phyloP scores from a whole-genome alignment of 2,329 filamentous ascomycete genomes.

The Chaetomiaceae sp. region DNA sequence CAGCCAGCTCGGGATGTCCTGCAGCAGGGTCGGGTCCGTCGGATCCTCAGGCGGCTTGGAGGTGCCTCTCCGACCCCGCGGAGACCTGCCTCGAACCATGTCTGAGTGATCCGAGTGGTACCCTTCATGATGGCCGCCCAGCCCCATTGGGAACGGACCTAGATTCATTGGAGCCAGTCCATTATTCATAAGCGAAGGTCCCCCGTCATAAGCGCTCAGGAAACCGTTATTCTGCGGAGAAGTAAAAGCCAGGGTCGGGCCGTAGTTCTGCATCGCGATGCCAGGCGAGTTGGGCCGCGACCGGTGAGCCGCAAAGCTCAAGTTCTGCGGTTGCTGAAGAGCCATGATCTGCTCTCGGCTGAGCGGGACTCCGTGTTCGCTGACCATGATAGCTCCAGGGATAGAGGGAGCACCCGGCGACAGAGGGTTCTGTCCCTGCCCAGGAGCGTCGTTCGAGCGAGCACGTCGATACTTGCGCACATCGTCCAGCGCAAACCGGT shows the following conservation, averaged over 20 bases:
- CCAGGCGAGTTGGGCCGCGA: constrained; percentile 89
- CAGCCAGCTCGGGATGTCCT: constrained; percentile 95
- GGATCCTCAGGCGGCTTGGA: constrained; percentile 98
- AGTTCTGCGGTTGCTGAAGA: constrained; percentile 51
- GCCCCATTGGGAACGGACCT: constrained; percentile 57
- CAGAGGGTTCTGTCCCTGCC: constrained; percentile 55
- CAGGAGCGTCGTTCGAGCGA: constrained; percentile 78
- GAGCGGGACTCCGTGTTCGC: constrained; percentile 84
- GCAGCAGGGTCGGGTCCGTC: constrained; percentile 81
- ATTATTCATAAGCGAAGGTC: constrained; percentile 64
- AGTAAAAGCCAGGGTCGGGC: constrained; percentile 66
- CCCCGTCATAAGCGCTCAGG: constrained; percentile 78
- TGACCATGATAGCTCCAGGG: constrained; percentile 82
- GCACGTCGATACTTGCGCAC: constrained; percentile 93
- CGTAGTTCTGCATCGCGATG: constrained; percentile 70
- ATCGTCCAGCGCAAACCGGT: constrained; percentile 93
- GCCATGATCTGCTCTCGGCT: constrained; percentile 80
- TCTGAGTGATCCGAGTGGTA: constrained; percentile 94
- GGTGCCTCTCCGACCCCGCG: constrained; percentile 84
- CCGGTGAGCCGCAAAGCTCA: constrained; percentile 61
- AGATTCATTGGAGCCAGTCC: constrained; percentile 69
- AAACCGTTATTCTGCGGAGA: constrained; percentile 95
- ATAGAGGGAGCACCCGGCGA: constrained; percentile 64
- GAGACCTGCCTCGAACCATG: constrained; percentile 83
- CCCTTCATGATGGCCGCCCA: constrained; percentile 68